Evolutionary conservation across 352 stramenopile species (phyloP).

Genomic region (Pythium periplocum): DNA sequence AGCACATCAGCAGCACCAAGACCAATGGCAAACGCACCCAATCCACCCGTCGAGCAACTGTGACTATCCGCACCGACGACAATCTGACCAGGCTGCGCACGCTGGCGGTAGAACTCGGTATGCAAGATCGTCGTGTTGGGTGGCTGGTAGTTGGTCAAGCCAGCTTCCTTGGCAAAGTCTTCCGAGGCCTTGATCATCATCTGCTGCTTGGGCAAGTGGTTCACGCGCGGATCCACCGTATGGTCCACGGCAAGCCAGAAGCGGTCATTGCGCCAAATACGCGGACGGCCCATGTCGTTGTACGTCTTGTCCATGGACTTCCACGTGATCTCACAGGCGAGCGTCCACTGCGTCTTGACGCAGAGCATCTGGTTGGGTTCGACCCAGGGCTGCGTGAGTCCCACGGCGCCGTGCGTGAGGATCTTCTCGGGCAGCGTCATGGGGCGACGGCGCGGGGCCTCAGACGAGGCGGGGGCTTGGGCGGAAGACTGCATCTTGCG

Average conservation of each 20-base stretch:
- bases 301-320: conserved; percentile 89
- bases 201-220: conserved; percentile 74
- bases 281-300: conserved; percentile 77
- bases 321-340: conserved; percentile 85
- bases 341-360: conserved; percentile 80
- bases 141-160: conserved; percentile 79
- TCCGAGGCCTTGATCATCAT: conserved; percentile 86
- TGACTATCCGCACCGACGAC: conserved; percentile 80
- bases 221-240: conserved; percentile 80
- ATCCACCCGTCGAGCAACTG: conserved; percentile 67
- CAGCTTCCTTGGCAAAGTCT: conserved; percentile 75
- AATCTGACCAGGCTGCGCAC: conserved; percentile 78
- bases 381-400: conserved; percentile 58
- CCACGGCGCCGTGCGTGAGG: conserved; percentile 67
- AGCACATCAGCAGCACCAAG: conserved; percentile 75
- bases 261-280: conserved; percentile 81
- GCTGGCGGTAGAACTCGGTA: conserved; percentile 85
- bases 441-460: conserved; percentile 29
- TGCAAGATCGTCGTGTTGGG: conserved; percentile 85
- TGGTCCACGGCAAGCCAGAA: conserved; percentile 87
- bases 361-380: conserved; percentile 74
- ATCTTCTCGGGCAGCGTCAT: conserved; percentile 85
- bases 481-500: conserved; percentile 19
- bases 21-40: conserved; percentile 76
- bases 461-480: conserved; percentile 4